Evolutionary conservation across 192 early-diverging fungal genomes (phyloP), one percentile per base, ranked within the genome.

Genomic region (Physocladia obscura): DNA sequence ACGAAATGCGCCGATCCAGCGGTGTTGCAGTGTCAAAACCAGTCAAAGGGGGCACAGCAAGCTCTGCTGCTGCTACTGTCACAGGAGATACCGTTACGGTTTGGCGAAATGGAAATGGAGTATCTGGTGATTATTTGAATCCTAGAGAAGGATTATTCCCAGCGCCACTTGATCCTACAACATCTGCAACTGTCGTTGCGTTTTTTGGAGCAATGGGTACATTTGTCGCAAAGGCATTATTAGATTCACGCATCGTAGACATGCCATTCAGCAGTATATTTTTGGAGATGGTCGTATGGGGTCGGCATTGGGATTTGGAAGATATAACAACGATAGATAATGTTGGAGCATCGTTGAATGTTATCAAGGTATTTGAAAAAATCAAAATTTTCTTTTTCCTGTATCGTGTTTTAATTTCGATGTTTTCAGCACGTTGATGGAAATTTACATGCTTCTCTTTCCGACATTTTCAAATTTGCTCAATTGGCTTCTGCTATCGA

Each of bases 171-270:
- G 24, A 24, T 22, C 11, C 11, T 4, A 49, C 38, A 1, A 40
- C 62, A 27, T 70, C 22, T 17, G 71, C 75, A 13, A 69, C 62
- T 1, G 79, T 76, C 2, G 4, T 47, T 6, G 70, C 76, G 29
- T 64, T 93, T 67, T 94, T 94, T 79, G 80, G 79, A 52, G 79
- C 86, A 0, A 64, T 94, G 1, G 96, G 96, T 13, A 91, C 89
- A 40, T 92, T 97, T 76, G 86, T 94, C 21, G 93, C 92, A 27
- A 94, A 94, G 75, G 90, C 91, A 1, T 76, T 97, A 76, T 75
- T 96, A 37, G 96, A 98, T 67, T 83, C 84, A 34, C 81, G 96
- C 49, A 85, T 93, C 4, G 82, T 98, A 35, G 94, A 97, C 73
- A 74, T 98, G 52, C 89, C 89, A 2, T 85, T 98, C 59, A 87